Evolutionary conservation across 495 filamentous ascomycete genomes (phyloP), one percentile per base, ranked within the genome.

Genomic region (Tuber melanosporum): DNA sequence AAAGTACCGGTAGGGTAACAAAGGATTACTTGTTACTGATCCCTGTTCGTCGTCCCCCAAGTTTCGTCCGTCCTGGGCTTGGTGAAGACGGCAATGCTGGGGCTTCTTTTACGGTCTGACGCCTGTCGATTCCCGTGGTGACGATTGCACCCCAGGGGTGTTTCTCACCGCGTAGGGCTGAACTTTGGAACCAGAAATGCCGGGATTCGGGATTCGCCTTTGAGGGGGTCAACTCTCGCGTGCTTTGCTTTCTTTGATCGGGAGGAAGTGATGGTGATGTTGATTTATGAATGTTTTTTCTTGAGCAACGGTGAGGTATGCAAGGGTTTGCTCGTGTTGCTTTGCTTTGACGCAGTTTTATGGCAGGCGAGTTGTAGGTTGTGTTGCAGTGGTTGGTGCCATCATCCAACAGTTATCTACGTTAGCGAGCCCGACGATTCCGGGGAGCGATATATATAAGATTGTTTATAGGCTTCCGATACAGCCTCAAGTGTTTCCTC

Each of bases 101-200:
- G 42, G 9, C 57, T 17, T 66, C 57, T 32, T 66, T 66, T n/a
- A 32, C n/a, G n/a, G 12, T 32, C 57, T 66, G 26, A 32, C 26
- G 57, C 26, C 57, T 66, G 57, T 66, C 57, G 57, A 66, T 32
- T 66, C 57, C 57, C 57, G 57, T 66, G n/a, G 32, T 66, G 57
- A 66, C 57, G 57, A 66, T n/a, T 14, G 12, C 26, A 32, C n/a
- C n/a, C 12, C 57, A 66, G 26, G 57, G 57, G 15, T 66, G 26
- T 66, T 66, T 66, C 57, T 66, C 57, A 66, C 57, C 57, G 57
- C 57, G 57, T 66, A 66, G 57, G 57, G 57, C 57, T 66, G 57
- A 66, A 17, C 12, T 32, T 66, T 66, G n/a, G n/a, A 0, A 32
- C 42, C 0, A 43, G 42, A 0, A 43, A 43, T 32, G 57, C 12